These are phyloP conservation scores for Coix lacrymajobi DNA, from an alignment of 176 grass and related monocot species.

Conservation along the genomic window DNA sequence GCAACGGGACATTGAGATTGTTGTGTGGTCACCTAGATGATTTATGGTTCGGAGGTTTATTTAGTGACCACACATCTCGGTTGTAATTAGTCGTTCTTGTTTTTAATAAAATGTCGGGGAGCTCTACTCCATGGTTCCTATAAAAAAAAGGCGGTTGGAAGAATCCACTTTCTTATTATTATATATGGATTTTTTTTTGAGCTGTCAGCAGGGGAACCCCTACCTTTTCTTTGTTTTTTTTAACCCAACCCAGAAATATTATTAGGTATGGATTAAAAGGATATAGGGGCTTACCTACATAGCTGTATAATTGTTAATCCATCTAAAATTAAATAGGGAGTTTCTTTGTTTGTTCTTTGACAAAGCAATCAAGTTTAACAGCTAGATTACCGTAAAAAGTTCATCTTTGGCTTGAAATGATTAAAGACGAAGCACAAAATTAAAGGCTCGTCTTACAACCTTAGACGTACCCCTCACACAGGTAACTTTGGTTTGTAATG, in stretches of 20 bases:
- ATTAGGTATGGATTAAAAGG: not conserved
- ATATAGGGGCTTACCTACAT: no score
- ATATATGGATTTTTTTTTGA: no score
- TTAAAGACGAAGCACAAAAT: conserved; percentile 26
- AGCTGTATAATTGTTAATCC: not conserved
- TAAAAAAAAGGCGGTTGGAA: not conserved
- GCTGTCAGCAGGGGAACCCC: no score
- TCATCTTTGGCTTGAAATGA: conserved; percentile 19
- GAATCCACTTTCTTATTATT: not conserved
- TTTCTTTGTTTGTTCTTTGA: not conserved
- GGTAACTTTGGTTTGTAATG: conserved; percentile 26
- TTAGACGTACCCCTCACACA: conserved; percentile 7
- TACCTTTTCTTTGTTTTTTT: no score
- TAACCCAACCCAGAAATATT: no score
- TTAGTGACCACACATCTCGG: no score
- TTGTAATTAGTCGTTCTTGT: not conserved
- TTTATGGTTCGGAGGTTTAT: no score
- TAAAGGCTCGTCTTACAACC: conserved; percentile 1
- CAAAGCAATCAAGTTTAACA: not conserved
- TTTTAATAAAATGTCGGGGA: not conserved
- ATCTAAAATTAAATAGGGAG: not conserved
- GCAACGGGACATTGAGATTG: no score
- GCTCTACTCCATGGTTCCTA: not conserved
- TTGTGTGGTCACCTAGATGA: no score
- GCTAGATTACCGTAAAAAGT: conserved; percentile 3